Percentiles rank a stretch among this genome's conserved stretches.
Conservation (phyloP, 805 yeast genomes). For the Saturnispora quitensis region DNA sequence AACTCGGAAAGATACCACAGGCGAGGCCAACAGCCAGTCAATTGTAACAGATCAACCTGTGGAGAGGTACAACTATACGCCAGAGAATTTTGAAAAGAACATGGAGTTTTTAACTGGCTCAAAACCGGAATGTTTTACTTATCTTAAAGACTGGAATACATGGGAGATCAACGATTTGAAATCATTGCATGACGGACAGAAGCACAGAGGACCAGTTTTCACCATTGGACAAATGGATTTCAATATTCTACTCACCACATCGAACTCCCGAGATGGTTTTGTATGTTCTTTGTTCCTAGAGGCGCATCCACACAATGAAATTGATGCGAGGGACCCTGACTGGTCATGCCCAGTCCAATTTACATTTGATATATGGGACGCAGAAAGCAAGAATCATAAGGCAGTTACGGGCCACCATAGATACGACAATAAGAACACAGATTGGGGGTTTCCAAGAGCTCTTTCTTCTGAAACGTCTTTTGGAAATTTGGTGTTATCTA, state of each 20-base stretch:
- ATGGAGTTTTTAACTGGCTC: slow-evolving; percentile 17
- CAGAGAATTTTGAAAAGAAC: slow-evolving; percentile 14
- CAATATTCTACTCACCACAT: slow-evolving; percentile 67
- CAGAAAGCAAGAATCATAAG: slow-evolving; percentile 50
- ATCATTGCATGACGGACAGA: slow-evolving; percentile 26
- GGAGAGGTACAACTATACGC: background rate
- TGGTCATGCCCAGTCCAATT: slow-evolving; percentile 94
- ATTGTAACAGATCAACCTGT: slow-evolving; percentile 10
- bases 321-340: slow-evolving; percentile 29
- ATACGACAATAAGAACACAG: slow-evolving; percentile 65
- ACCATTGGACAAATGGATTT: slow-evolving; percentile 47
- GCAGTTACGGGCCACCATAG: slow-evolving; percentile 67
- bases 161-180: slow-evolving; percentile 32
- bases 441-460: slow-evolving; percentile 92
- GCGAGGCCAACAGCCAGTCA: slow-evolving; percentile 12
- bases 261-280: slow-evolving; percentile 51
- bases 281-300: slow-evolving; percentile 71
- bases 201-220: slow-evolving; percentile 35
- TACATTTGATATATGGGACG: slow-evolving; percentile 77
- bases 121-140: slow-evolving; percentile 27
- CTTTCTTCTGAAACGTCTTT: slow-evolving; percentile 43
- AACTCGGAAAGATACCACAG: slow-evolving; percentile 7
- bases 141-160: slow-evolving; percentile 25
- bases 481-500: slow-evolving; percentile 27
- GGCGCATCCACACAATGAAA: slow-evolving; percentile 42